These are phyloP conservation scores for Rhizophagus clarus DNA, from an alignment of 192 early-diverging fungal genomes.

Conservation along the genomic window DNA sequence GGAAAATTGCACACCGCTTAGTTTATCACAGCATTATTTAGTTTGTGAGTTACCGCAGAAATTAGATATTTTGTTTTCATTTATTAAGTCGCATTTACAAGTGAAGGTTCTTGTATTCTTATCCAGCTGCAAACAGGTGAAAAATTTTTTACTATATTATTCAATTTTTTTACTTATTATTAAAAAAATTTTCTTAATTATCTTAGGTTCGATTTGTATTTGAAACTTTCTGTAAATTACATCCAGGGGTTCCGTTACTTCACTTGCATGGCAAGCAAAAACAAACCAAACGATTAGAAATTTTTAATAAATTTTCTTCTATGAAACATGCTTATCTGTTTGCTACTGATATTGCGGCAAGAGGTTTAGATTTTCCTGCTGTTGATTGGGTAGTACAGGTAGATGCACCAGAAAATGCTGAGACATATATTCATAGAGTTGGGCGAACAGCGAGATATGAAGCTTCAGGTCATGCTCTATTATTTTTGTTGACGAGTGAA, in stretches of 20 bases:
- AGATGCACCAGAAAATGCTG: constrained; percentile 96
- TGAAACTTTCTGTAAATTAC: constrained; percentile 94
- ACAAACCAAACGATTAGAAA: constrained; percentile 90
- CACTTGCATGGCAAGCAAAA: constrained; percentile 98
- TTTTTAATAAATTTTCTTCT: constrained; percentile 87
- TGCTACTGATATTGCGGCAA: constrained; percentile 94
- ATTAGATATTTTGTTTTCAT: constrained; percentile 95
- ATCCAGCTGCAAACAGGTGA: constrained; percentile 94
- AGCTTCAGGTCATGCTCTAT: constrained; percentile 80
- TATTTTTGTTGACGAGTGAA: constrained; percentile 90
- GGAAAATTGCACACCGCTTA: constrained; percentile 74
- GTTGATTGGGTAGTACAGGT: constrained; percentile 99
- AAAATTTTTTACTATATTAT: constrained; percentile 5
- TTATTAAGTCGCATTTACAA: constrained; percentile 90
- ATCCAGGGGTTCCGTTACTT: constrained; percentile 87
- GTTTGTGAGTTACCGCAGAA: constrained; percentile 84
- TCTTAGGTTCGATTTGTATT: constrained; percentile 76
- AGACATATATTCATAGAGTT: constrained; percentile 97
- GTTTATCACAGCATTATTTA: constrained; percentile 85
- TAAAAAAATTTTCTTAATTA: constrained; percentile 28
- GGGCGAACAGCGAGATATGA: constrained; percentile 97
- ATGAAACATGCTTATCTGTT: constrained; percentile 81
- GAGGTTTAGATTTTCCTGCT: constrained; percentile 96
- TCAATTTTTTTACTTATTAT: not conserved
- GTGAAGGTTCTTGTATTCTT: constrained; percentile 90